Evolutionary conservation across 164 flowering plant species (phyloP), one percentile per base, ranked within the genome.

Genomic region (Vitis labrusca): DNA sequence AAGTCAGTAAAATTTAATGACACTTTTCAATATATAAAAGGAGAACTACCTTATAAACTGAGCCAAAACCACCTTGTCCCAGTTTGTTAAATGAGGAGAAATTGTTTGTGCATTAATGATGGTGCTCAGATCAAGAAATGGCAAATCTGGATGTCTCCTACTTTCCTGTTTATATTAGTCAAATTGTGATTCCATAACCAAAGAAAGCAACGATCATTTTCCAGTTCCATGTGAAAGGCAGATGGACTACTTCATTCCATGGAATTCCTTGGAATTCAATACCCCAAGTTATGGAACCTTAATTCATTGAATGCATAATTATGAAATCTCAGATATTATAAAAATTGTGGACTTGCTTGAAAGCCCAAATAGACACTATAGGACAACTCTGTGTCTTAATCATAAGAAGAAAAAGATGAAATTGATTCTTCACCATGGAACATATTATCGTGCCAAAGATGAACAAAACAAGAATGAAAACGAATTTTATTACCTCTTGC

Each of bases 1-100:
- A 32, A 32, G 44, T 32, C 6, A 29, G 23, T 27, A 44, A 44
- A 29, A 13, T 5, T 9, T 10, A 30, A 30, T 32, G 16, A 12
- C 0, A 32, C 16, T 10, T 5, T 11, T 23, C 15, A 52, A 23
- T 17, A 19, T 16, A 13, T 9, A 5, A 15, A 30, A 19, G 19
- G 44, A 1, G 3, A 9, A 15, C 12, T 69, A 84, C 89, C 87
- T 80, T 78, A 50, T 78, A 80, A 29, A 86, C 87, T 0, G 67
- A 3, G 15, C 89, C 89, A 73, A 84, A 86, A 51, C 89, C 89
- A 23, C 89, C 89, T 71, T 79, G 67, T 17, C 89, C 89, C 1
- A 86, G 82, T 72, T 76, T 81, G n/a, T 82, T 84, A 1, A 37
- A 69, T 0, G 44, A 12, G 9, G 82, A 79, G 60, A 84, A 84